Evolutionary conservation across 345 rosid species (phyloP), one percentile per base, ranked within the genome.

Genomic region (Ceriops decandra): DNA sequence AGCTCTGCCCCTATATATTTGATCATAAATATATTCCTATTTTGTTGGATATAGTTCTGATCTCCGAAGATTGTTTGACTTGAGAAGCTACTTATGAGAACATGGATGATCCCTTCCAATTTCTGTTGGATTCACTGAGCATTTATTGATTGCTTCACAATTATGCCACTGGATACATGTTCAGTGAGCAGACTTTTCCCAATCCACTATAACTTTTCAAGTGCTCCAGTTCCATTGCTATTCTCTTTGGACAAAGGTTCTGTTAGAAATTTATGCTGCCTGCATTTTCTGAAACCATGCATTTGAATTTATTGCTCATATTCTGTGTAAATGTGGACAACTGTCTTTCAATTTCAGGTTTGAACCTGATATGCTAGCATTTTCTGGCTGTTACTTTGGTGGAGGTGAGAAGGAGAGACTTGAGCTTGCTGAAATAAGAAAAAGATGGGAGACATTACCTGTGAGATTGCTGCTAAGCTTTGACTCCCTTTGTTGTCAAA

Each of bases 321-420:
- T 26, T 62, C 52, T 11, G 1, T 16, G 4, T 24, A 60, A 59
- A 62, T 54, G 35, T 61, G 53, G 15, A n/a, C 35, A 1, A 42
- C 62, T 20, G 31, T 42, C 30, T 62, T 67, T 11, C n/a, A 13
- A 38, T 54, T 49, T n/a, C 72, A 95, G 99, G 81, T 95, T 95
- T 81, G 99, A 95, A 81, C 93, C 99, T 69, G 99, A 95, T 79
- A 95, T 92, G 98, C 86, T 95, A 65, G 98, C 99, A 31, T 95
- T 95, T 81, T 95, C 99, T 68, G 98, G 99, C 72, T 95, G 99
- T 76, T 93, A 92, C 78, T 95, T 74, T 79, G 99, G 99, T 32
- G 99, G 99, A n/a, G 99, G 99, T 71, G 99, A 92, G 61, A 92
- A 92, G 72, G 99, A 90, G 78, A 83, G 86, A 83, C 74, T 72